Evolutionary conservation across 1,139 yeast species (phyloP), one percentile per base, ranked within the genome.

Genomic region (Candida sp.): DNA sequence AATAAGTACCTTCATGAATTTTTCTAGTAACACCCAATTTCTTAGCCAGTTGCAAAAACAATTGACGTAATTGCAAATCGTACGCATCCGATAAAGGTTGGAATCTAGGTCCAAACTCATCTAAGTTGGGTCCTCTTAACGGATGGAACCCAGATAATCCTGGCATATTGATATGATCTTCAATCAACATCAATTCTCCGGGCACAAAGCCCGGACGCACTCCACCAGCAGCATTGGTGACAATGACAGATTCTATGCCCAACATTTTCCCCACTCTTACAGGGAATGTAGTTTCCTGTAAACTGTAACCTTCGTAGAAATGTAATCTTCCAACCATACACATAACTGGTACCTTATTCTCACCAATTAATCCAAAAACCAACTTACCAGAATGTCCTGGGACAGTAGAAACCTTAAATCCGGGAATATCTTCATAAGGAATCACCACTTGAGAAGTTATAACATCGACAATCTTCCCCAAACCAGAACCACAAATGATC

Each of bases 161-260:
- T 0, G 97, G 96, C 48, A 91, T 62, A 61, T 90, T 90, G 56
- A 93, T 77, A 62, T 93, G 99, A 60, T 90, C 98, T 52, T 79
- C 78, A 47, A 93, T 78, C 43, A 93, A 75, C 97, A 93, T 91
- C 54, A 93, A 69, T 59, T 93, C 98, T 22, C 98, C 97, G 1
- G 93, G 88, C 43, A 73, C 74, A 62, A 67, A 91, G 1, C 58
- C 58, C 2, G 77, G 64, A 57, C 88, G 86, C 36, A 86, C 64
- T 1, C 97, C 97, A 32, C 98, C 99, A 2, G 97, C 96, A 1
- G 98, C 98, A 63, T 93, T 93, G 22, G 98, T 93, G 3, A 84
- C 96, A 27, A 93, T 71, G 36, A 91, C 70, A 4, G 73, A 71
- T 36, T 72, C 63, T 33, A 84, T 80, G 0, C 85, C 87, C 53